phyloP scores from a whole-genome alignment of 2,329 filamentous ascomycete species.

The Stagonosporopsis tanaceti region DNA sequence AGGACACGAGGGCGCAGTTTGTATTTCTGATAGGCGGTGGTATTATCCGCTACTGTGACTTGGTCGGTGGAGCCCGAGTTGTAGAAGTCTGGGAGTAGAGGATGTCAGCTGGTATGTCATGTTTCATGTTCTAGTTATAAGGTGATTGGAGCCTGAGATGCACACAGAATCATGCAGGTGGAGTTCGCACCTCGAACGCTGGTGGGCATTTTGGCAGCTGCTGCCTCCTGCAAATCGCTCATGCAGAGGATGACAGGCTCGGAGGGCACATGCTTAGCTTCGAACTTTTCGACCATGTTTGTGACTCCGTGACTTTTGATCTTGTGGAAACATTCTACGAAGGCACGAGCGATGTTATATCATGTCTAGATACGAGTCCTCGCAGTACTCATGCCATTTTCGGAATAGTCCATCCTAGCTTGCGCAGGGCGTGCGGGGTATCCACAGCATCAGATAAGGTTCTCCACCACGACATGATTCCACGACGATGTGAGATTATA shows the following conservation, averaged over 20 bases:
- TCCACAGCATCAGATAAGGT: neutral
- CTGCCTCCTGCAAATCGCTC: conserved; percentile 45
- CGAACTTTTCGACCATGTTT: conserved; percentile 6
- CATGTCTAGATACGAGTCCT: neutral
- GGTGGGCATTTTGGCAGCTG: conserved; percentile 25
- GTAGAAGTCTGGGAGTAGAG: conserved; percentile 58
- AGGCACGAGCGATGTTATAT: neutral
- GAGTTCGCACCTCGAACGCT: conserved; percentile 16
- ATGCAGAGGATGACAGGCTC: conserved; percentile 41
- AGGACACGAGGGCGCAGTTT: conserved; percentile 7
- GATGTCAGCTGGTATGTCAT: neutral
- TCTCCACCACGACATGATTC: neutral
- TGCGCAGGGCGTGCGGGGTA: conserved; percentile 13
- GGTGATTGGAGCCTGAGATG: neutral
- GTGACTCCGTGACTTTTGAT: no score
- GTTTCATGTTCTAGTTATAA: neutral
- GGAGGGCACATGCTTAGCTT: neutral
- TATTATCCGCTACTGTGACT: conserved; percentile 1
- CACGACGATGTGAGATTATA: neutral
- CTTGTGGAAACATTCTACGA: neutral
- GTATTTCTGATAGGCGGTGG: conserved; percentile 2
- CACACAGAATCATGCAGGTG: neutral
- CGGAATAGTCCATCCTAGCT: neutral
- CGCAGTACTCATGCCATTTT: neutral
- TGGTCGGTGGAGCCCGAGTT: conserved; percentile 66